Conservation (phyloP, 768 basidiomycete species). For the Pleurotus cornucopiae region DNA sequence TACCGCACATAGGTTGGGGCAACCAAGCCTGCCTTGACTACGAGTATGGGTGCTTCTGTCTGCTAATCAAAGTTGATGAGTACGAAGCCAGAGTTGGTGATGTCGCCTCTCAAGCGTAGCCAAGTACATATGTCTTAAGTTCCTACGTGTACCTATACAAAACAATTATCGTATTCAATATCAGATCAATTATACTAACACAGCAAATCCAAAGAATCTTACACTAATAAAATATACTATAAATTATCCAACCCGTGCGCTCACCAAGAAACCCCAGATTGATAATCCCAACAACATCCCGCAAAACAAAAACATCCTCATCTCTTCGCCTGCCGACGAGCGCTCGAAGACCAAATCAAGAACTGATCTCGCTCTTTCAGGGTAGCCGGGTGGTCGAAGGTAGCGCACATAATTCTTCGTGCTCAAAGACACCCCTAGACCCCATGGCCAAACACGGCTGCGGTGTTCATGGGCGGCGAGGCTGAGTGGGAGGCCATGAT, state of each 20-base stretch:
- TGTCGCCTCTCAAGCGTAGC: no score
- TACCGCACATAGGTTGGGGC: neutral
- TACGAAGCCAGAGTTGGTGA: neutral
- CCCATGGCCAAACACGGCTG: conserved; percentile 44
- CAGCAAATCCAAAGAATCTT: no score
- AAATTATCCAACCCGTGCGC: neutral
- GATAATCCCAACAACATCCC: conserved; percentile 44
- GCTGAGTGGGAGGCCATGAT: conserved; percentile 58
- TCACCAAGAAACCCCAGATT: conserved; percentile 39
- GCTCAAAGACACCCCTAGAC: conserved; percentile 35
- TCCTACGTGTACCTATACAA: no score
- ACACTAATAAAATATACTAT: no score
- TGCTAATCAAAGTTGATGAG: neutral
- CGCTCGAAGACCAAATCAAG: conserved; percentile 47
- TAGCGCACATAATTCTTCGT: conserved; percentile 32
- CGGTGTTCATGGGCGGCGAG: conserved; percentile 49
- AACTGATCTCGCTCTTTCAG: conserved; percentile 34
- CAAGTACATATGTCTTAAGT: no score
- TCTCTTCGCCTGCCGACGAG: conserved; percentile 66
- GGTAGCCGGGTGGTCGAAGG: conserved; percentile 34
- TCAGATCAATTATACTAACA: no score
- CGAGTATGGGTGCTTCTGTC: neutral
- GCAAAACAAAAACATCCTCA: conserved; percentile 55
- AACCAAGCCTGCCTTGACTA: neutral
- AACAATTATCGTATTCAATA: no score